Base-by-base conservation (phyloP, 352 stramenopile species). In the Pythium phragmiticola region DNA sequence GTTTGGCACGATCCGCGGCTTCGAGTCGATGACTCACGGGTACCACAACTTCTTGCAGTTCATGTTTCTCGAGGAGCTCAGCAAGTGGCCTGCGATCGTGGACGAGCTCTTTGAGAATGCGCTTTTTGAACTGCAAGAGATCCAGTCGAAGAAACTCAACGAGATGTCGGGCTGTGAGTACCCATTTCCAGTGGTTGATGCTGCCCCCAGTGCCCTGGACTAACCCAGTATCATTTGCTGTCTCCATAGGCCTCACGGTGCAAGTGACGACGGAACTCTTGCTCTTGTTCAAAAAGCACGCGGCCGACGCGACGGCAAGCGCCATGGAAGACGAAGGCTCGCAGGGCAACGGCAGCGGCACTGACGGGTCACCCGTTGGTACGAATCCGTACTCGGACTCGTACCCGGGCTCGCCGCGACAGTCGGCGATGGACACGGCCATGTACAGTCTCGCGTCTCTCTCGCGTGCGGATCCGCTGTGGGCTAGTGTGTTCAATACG, bases 21-120 rank as follows among this genome's bases (percentile, higher is more conserved):
- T 95, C 41, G 87, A 95, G 57, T 89, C 79, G 2, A 92, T 95
- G 79, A 92, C 84, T 0, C 84, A 95, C 63, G 87, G 87, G n/a
- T 95, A 95, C 59, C 87, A 95, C 76, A 95, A 95, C 66, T 95
- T 95, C 26, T 66, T 95, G 21, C 87, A 95, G 67, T 95, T 92
- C 57, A 95, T 95, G 87, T 67, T 95, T 23, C 61, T 95, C 13
- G 87, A 95, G 57, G 84, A 95, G 60, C 74, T 93, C 43, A 80
- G 84, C n/a, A 93, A 95, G 53, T 77, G 85, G 55, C 79, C 76
- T 13, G 42, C 67, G 16, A 87, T 92, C 36, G 55, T 95, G 21
- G 72, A 92, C 9, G 69, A 78, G 39, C 49, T 95, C 12, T 95
- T 93, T 42, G 63, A 72, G 21, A 89, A 90, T 49, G 82, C 87